phyloP scores from a whole-genome alignment of 352 stramenopile genomes.

The Globisporangium parvum region DNA sequence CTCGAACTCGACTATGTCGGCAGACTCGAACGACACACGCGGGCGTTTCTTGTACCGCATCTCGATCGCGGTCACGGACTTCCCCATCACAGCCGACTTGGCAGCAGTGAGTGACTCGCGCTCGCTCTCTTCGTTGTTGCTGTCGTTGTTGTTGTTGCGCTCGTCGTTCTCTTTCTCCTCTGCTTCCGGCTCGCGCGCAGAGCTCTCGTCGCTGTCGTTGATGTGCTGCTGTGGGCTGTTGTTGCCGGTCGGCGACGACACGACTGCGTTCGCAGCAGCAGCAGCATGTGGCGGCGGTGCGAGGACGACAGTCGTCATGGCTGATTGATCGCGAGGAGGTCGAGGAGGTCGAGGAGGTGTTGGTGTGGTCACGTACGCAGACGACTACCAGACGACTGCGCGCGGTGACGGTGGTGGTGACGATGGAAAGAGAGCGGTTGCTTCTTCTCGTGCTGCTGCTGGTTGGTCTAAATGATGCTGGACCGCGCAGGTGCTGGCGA shows the following conservation, averaged over 20 bases:
- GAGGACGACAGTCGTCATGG: constrained; percentile 54
- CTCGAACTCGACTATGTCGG: constrained; percentile 85
- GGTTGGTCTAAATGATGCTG: no score
- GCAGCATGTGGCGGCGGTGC: constrained; percentile 23
- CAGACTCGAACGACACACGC: constrained; percentile 68
- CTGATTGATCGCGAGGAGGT: neutral
- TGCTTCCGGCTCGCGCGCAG: constrained; percentile 9
- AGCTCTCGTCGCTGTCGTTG: constrained; percentile 3
- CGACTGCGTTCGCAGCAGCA: constrained; percentile 14
- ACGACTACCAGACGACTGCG: no score
- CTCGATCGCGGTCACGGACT: constrained; percentile 12
- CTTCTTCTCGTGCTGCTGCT: no score
- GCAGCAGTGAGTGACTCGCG: neutral
- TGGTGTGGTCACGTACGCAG: neutral
- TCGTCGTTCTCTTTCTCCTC: constrained; percentile 21
- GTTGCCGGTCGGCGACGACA: constrained; percentile 14
- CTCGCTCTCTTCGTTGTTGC: neutral
- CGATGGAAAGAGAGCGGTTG: no score
- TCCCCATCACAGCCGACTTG: neutral
- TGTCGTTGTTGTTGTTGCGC: constrained; percentile 2
- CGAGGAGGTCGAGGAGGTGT: neutral
- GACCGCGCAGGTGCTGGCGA: no score
- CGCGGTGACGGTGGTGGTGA: no score
- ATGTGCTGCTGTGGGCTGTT: neutral
- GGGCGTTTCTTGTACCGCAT: constrained; percentile 52